Base-by-base conservation (phyloP, 805 yeast species). In the Saccharomycopsis schoenii region DNA sequence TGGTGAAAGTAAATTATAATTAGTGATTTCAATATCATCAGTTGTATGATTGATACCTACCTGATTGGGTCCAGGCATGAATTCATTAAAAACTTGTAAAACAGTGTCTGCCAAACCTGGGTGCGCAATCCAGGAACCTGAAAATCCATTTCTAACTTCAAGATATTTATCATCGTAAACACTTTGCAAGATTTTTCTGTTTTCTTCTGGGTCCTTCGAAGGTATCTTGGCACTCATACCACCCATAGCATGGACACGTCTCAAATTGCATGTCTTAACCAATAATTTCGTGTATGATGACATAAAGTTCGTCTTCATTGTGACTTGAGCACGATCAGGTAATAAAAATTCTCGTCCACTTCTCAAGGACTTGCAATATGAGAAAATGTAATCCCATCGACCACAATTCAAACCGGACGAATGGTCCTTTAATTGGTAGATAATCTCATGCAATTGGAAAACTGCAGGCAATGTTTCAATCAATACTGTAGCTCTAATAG, bases 161-260 rank as follows among this genome's bases (percentile, higher is more conserved):
- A 89, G 77, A 68, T 82, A 77, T 77, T 84, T 84, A 74, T 84
- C 89, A 69, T 77, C 80, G 67, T 82, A 80, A 61, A 84, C 89
- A 65, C 83, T 84, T 67, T 81, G 85, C 83, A 85, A 80, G 58
- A 88, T 88, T 58, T 75, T 75, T 71, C 75, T 76, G 76, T 84
- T 84, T 67, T 86, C 83, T 60, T 71, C 80, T 55, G 77, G 77
- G 67, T 85, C 88, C 77, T 84, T 84, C 76, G 84, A 84, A 55
- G 89, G 89, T 68, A 84, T 84, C 73, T 83, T 88, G 15, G 89
- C 89, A 62, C 89, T 89, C 89, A 84, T 84, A 61, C 89, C 89
- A 58, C 89, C 89, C 80, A 84, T 82, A 56, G 89, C 89, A 69
- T 84, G 88, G 54, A 85, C 89, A 65, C 85, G 86, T 67, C 90